Evolutionary conservation across 495 filamentous ascomycete genomes (phyloP), one percentile per base, ranked within the genome.

Genomic region (Penicillium subrubescens): DNA sequence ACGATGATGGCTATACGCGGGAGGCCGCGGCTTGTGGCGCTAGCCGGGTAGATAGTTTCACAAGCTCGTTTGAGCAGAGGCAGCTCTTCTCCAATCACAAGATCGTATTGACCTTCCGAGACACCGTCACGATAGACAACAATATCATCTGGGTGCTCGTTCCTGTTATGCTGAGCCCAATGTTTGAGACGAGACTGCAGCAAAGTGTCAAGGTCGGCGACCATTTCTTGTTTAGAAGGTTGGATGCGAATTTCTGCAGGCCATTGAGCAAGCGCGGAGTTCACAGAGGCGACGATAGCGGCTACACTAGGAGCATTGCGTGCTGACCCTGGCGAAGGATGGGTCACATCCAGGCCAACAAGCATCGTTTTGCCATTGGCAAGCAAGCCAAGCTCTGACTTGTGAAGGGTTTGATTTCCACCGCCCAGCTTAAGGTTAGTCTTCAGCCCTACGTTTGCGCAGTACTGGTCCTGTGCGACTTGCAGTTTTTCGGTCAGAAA

Each of bases 51-150:
- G 19, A 80, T 64, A n/a, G 76, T 62, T 5, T 74, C 52, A 74
- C 91, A 95, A 2, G 90, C 83, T 57, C 29, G 82, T 66, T 46
- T 66, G 34, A 96, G 81, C 0, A 76, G 73, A 0, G 84, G 83
- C 1, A 90, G 79, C 68, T 91, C 88, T 25, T 79, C 58, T 0
- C 75, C 61, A 23, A 89, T 67, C 1, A 96, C 87, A 11, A 69
- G 74, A 5, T 79, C 64, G 72, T 93, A 96, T 69, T 96, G 90
- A 5, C 91, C 88, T 69, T 98, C 94, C 0, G 90, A 92, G 3
- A 98, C 92, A 34, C 94, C 94, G 74, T 97, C 94, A 41, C 94
- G 89, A 78, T 93, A 97, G 35, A 97, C 84, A 61, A 98, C 72
- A 60, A 98, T 90, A 60, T 90, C 90, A 31, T 86, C 78, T n/a